These are phyloP conservation scores for Suhomyces pyralidae DNA, from an alignment of 805 yeast species.

Conservation along the genomic window DNA sequence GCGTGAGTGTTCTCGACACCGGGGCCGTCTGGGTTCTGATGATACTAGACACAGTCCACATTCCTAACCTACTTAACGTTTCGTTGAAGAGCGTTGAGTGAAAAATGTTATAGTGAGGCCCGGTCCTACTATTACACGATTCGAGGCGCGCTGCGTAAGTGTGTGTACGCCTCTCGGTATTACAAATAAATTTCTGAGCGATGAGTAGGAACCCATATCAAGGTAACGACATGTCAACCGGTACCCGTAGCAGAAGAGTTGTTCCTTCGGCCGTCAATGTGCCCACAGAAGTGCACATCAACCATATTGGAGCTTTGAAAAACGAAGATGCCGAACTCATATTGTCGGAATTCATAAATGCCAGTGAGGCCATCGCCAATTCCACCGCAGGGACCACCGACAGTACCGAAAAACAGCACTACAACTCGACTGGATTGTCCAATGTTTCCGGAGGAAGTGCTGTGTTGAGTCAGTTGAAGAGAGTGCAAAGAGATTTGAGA, in stretches of 20 bases:
- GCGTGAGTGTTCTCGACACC: constrained; percentile 3
- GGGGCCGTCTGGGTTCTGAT: constrained; percentile 6
- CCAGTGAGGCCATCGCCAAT: constrained; percentile 36
- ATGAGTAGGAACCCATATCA: neutral
- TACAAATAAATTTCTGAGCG: neutral
- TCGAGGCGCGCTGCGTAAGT: neutral
- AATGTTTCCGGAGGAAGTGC: constrained; percentile 34
- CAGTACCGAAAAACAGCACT: constrained; percentile 20
- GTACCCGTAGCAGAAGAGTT: constrained; percentile 41
- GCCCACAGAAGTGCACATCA: constrained; percentile 43
- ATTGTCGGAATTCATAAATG: constrained; percentile 40
- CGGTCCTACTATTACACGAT: neutral
- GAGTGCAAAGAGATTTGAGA: constrained; percentile 74
- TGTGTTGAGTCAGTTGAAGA: constrained; percentile 58
- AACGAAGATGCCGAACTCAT: constrained; percentile 46
- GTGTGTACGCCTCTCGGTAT: neutral
- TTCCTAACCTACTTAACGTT: neutral
- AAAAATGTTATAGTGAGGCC: neutral
- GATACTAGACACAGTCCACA: constrained; percentile 5
- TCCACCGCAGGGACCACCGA: constrained; percentile 21
- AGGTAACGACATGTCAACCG: constrained; percentile 20
- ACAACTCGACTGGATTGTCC: constrained; percentile 29
- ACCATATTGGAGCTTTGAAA: constrained; percentile 24
- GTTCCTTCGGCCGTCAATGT: constrained; percentile 45
- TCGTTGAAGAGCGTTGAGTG: neutral